Conservation (phyloP, 208 protist genomes). For the Zelonia costaricensis region DNA sequence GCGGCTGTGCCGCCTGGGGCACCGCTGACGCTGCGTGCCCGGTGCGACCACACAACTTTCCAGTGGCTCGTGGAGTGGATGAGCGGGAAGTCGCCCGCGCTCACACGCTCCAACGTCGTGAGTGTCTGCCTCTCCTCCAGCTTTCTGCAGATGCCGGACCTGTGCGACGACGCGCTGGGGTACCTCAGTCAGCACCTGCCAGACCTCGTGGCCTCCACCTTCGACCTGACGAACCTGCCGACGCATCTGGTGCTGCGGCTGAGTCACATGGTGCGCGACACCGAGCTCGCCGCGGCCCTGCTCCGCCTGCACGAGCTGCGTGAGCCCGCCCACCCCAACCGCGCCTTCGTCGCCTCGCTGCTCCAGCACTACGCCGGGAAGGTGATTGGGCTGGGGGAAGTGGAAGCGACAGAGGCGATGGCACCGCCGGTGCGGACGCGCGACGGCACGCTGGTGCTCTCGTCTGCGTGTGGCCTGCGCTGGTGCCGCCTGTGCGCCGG, state of each 20-base stretch:
- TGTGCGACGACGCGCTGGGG: slow-evolving; percentile 52
- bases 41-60: slow-evolving; percentile 72
- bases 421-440: too few species aligned
- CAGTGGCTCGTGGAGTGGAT: slow-evolving; percentile 73
- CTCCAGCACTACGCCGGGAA: slow-evolving; percentile 62
- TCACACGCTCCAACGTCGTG: slow-evolving; percentile 60
- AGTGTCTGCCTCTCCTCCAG: slow-evolving; percentile 68
- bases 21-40: slow-evolving; percentile 54
- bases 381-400: too few species aligned
- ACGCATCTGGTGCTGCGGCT: slow-evolving; percentile 55
- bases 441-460: slow-evolving; percentile 3
- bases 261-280: slow-evolving; percentile 42
- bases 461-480: slow-evolving; percentile 26
- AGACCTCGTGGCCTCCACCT: slow-evolving; percentile 50
- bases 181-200: slow-evolving; percentile 60
- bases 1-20: too few species aligned
- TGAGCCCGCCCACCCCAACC: slow-evolving; percentile 40
- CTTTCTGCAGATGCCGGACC: slow-evolving; percentile 67
- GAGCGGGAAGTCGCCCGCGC: slow-evolving; percentile 28
- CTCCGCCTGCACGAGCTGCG: slow-evolving; percentile 44
- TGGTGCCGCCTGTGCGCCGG: slow-evolving; percentile 71
- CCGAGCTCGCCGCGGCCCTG: slow-evolving; percentile 47
- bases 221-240: slow-evolving; percentile 65
- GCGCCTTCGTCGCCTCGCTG: slow-evolving; percentile 59
- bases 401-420: background rate